Evolutionary conservation across 1,139 yeast species (phyloP), one percentile per base, ranked within the genome.

Genomic region (Trichomonascaceae sp.): DNA sequence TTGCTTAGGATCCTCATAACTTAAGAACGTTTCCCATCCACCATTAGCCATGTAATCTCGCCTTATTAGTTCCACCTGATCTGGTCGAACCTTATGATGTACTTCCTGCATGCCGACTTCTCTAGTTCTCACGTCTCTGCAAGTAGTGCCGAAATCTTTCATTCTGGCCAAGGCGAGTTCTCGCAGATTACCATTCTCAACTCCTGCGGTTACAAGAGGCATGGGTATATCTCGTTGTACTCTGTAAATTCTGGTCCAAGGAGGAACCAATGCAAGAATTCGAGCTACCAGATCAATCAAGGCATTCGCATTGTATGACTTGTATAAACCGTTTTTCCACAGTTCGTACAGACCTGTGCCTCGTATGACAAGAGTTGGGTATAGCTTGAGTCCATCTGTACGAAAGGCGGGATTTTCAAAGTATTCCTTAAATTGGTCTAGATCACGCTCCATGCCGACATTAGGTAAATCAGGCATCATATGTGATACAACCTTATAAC

Each of bases 391-490:
- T 44, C 99, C 99, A 69, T 93, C 99, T 4, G 99, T 95, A 70
- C 99, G 81, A 71, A 93, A 93, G 38, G 83, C 96, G 1, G 99
- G 99, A 69, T 89, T 93, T 64, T 93, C 99, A 69, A 93, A 95
- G 73, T 93, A 93, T 70, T 93, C 99, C 65, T 85, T 82, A 67
- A 93, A 93, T 72, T 93, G 99, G 64, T 90, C 96, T 61, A 93
- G 75, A 70, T 93, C 99, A 70, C 99, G 81, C 73, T 93, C 99
- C 96, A 91, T 88, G 15, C 99, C 99, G 53, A 93, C 97, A 66
- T 93, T 93, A 18, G 99, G 99, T 64, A 93, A 77, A 76, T 93
- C 99, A 18, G 99, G 99, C 99, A 93, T 93, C 99, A 93, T 93
- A 74, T 93, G 99, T 61, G 95, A 85, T 32, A 93, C 99, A 53